phyloP scores from a whole-genome alignment of 495 filamentous ascomycete genomes.

The Amphirosellinia nigrospora region DNA sequence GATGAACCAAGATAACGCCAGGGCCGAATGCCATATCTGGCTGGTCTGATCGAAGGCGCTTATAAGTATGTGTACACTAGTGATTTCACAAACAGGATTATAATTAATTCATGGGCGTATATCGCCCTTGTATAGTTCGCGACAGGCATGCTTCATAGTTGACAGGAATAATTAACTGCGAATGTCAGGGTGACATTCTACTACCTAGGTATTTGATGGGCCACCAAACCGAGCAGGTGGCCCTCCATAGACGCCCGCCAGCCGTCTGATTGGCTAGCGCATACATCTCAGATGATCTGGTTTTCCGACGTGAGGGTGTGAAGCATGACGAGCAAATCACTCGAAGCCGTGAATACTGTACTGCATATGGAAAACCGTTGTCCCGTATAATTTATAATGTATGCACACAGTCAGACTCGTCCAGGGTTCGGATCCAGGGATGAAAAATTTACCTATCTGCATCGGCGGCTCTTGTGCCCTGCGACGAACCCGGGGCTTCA shows the following conservation, averaged over 20 bases:
- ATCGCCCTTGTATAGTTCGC: neutral
- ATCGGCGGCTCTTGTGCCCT: slow-evolving; percentile 12
- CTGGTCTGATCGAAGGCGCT: neutral
- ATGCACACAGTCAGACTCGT: slow-evolving; percentile 9
- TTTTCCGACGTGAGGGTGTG: neutral
- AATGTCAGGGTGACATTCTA: neutral
- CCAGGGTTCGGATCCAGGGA: neutral
- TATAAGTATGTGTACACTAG: neutral
- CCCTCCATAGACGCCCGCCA: neutral
- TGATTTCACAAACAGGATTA: neutral
- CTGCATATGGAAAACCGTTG: neutral
- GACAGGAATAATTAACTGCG: neutral
- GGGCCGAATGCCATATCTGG: neutral
- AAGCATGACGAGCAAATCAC: slow-evolving; percentile 4
- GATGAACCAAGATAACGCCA: neutral
- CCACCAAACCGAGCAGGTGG: slow-evolving; percentile 7
- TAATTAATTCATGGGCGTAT: neutral
- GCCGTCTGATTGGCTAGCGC: neutral
- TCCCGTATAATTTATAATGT: neutral
- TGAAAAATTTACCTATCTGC: neutral
- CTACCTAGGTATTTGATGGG: neutral
- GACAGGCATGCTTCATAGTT: slow-evolving; percentile 8
- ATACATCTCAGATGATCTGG: slow-evolving; percentile 15
- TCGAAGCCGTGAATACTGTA: neutral
- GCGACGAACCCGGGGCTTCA: neutral